A percentile compares a stretch with the other conserved stretches of the same genome.
Evolutionary conservation across 305 asterid genomes (phyloP).

Genomic region (Fraxinus greggii): DNA sequence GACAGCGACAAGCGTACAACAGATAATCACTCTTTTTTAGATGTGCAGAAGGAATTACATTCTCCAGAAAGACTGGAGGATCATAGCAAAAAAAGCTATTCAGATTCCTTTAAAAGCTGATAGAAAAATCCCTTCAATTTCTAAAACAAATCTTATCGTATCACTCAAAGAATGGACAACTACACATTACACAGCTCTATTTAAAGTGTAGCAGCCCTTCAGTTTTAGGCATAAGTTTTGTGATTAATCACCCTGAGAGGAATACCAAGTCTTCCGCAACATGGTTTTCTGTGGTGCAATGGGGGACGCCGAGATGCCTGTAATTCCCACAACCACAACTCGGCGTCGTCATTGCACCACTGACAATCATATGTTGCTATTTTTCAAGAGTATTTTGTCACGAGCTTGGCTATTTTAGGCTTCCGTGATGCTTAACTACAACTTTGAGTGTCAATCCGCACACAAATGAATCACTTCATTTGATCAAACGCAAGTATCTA

Average conservation of each 20-base stretch:
- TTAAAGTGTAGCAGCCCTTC: constrained; percentile 13
- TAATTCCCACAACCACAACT: not conserved
- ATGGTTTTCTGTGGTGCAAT: constrained; percentile 43
- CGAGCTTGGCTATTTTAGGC: not conserved
- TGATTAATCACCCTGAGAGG: not conserved
- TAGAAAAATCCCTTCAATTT: not conserved
- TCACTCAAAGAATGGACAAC: not conserved
- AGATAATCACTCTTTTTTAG: not conserved
- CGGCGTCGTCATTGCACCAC: constrained; percentile 50
- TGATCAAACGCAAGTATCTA: not conserved
- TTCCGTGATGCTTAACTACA: not conserved
- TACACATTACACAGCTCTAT: not conserved
- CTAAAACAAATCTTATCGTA: constrained; percentile 14
- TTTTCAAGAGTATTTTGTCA: not conserved
- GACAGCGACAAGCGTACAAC: constrained; percentile 18
- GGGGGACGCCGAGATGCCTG: constrained; percentile 36
- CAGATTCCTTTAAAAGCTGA: constrained; percentile 2
- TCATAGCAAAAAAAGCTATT: not conserved
- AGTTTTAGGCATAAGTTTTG: constrained; percentile 14
- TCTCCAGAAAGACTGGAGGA: constrained; percentile 16
- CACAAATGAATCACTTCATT: not conserved
- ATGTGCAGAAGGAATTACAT: constrained; percentile 21
- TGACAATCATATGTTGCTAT: constrained; percentile 34
- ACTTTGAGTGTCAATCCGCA: not conserved
- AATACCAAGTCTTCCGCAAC: constrained; percentile 13